A percentile compares a stretch with the other conserved stretches of the same genome.
These are phyloP conservation scores for Moelleriella libera DNA, from an alignment of 2,329 filamentous ascomycete genomes.

Conservation along the genomic window DNA sequence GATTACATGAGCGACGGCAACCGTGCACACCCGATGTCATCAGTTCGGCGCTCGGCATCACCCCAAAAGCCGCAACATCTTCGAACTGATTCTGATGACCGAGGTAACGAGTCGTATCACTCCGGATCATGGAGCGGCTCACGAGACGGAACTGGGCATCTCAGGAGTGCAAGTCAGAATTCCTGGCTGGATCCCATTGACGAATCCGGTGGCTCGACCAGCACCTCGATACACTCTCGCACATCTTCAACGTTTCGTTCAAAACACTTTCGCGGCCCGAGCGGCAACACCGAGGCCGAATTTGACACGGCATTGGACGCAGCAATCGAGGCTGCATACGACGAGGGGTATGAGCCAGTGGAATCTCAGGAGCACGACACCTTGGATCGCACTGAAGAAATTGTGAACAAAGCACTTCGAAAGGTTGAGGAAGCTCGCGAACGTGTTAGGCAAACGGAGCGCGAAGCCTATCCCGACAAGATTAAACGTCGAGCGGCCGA, in stretches of 20 bases:
- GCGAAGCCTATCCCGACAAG: slow-evolving; percentile 36
- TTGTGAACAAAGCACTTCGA: slow-evolving; percentile 41
- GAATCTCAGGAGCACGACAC: slow-evolving; percentile 27
- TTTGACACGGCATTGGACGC: slow-evolving; percentile 92
- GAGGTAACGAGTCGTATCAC: slow-evolving; percentile 2
- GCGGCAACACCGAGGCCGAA: slow-evolving; percentile 68
- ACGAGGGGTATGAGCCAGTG: slow-evolving; percentile 74
- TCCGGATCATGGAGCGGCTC: slow-evolving; percentile 10
- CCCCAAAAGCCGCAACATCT: slow-evolving; percentile 13
- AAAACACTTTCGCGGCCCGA: slow-evolving; percentile 54
- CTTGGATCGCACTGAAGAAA: slow-evolving; percentile 25
- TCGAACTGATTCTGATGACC: slow-evolving; percentile 4
- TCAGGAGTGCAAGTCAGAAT: slow-evolving; percentile 54
- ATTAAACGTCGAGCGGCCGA: slow-evolving; percentile 16
- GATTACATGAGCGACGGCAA: slow-evolving; percentile 29
- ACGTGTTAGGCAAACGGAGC: slow-evolving; percentile 57
- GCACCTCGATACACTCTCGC: slow-evolving; percentile 64
- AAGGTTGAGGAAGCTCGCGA: slow-evolving; percentile 67
- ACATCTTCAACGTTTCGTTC: slow-evolving; percentile 57
- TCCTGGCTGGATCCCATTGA: slow-evolving; percentile 94
- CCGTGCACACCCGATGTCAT: slow-evolving; percentile 59
- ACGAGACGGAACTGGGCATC: slow-evolving; percentile 20
- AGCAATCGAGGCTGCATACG: slow-evolving; percentile 90
- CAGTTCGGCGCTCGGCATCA: slow-evolving; percentile 45
- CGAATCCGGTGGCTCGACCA: slow-evolving; percentile 69